Conservation (phyloP, 768 basidiomycete species). For the Atractiella rhizophila region DNA sequence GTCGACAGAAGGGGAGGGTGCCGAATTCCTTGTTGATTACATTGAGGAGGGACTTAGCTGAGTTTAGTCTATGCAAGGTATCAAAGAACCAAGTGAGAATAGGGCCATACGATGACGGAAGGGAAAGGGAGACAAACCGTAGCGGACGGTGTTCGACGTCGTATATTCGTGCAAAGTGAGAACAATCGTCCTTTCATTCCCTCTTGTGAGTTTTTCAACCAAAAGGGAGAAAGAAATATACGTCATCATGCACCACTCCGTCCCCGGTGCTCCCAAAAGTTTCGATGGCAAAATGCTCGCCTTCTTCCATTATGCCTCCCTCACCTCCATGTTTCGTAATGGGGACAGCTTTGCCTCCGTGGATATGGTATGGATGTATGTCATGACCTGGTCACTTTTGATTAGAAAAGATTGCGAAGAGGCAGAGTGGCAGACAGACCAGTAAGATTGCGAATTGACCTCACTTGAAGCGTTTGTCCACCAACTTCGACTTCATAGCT, state of each 20-base stretch:
- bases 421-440: too few relatives aligned
- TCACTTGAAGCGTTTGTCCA: slow-evolving; percentile 33
- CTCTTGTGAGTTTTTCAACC: background rate
- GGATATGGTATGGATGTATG: slow-evolving; percentile 68
- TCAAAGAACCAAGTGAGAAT: slow-evolving; percentile 3
- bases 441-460: slow-evolving; percentile 74
- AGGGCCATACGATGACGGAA: background rate
- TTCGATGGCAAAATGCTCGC: slow-evolving; percentile 95
- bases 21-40: slow-evolving; percentile 81
- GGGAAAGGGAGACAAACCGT: slow-evolving; percentile 28
- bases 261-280: slow-evolving; percentile 95
- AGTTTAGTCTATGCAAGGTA: slow-evolving; percentile 33
- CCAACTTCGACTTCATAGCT: slow-evolving; percentile 88
- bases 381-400: too few relatives aligned
- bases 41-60: slow-evolving; percentile 61
- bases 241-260: slow-evolving; percentile 61
- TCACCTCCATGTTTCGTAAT: slow-evolving; percentile 43
- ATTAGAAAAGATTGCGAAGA: too few relatives aligned
- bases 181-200: slow-evolving; percentile 44
- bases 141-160: slow-evolving; percentile 49
- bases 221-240: slow-evolving; percentile 19
- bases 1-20: slow-evolving; percentile 77
- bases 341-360: slow-evolving; percentile 66
- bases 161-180: slow-evolving; percentile 58
- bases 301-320: slow-evolving; percentile 74